phyloP scores from a whole-genome alignment of 768 basidiomycete species.

The Tephrocybe sp. region DNA sequence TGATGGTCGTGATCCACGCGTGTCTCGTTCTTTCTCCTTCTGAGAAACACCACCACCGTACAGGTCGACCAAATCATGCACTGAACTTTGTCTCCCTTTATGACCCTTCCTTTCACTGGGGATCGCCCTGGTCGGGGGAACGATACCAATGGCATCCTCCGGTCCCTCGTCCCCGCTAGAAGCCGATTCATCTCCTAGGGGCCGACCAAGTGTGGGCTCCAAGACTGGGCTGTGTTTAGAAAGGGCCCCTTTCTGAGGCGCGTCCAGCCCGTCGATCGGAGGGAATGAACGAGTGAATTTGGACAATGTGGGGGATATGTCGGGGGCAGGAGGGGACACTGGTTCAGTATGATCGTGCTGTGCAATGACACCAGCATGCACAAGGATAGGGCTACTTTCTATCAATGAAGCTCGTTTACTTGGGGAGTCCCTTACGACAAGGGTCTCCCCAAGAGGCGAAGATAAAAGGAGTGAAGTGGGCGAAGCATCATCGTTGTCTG shows the following conservation, averaged over 20 bases:
- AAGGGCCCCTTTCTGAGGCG: constrained; percentile 18
- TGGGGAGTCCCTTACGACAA: constrained; percentile 65
- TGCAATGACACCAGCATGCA: constrained; percentile 34
- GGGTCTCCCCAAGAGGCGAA: constrained; percentile 28
- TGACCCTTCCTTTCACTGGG: constrained; percentile 29
- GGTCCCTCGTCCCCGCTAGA: constrained; percentile 63
- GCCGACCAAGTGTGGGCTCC: constrained; percentile 18
- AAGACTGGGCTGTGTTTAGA: constrained; percentile 50
- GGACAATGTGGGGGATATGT: constrained; percentile 34
- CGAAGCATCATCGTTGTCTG: constrained; percentile 10
- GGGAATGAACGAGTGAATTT: constrained; percentile 36
- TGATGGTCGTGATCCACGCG: constrained; percentile 11
- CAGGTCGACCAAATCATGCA: constrained; percentile 78
- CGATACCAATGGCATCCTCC: constrained; percentile 36
- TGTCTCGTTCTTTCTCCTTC: constrained; percentile 38
- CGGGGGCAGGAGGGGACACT: constrained; percentile 14
- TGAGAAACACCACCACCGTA: constrained; percentile 58
- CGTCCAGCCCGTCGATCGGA: constrained; percentile 26
- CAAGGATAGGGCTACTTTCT: constrained; percentile 39
- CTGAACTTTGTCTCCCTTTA: constrained; percentile 72
- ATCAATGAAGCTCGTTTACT: constrained; percentile 71
- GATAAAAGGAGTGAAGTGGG: constrained; percentile 13
- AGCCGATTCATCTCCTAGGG: constrained; percentile 36
- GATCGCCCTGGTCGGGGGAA: constrained; percentile 20
- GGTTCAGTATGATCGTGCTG: constrained; percentile 29